phyloP scores from a whole-genome alignment of 345 rosid species.

The Acer yangbiense region DNA sequence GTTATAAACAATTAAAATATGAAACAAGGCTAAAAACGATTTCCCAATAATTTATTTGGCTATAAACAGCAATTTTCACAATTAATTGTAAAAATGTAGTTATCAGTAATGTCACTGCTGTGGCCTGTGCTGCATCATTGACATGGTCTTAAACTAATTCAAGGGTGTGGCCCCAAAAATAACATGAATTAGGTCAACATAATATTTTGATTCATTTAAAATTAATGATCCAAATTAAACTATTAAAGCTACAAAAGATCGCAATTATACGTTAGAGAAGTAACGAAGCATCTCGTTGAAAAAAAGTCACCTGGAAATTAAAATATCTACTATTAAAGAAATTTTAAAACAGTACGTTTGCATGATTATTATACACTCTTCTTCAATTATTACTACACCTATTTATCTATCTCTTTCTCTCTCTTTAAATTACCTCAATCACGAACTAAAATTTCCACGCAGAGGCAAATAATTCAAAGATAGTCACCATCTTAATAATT shows the following conservation, averaged over 20 bases:
- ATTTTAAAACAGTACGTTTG: not conserved
- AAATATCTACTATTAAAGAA: not conserved
- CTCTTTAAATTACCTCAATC: not conserved
- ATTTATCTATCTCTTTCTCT: not conserved
- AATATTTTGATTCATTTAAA: not conserved
- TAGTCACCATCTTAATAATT: slow-evolving; percentile 14
- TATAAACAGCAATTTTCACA: no score
- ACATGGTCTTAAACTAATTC: not conserved
- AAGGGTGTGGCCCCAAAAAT: not conserved
- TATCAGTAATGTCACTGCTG: not conserved
- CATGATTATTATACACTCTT: not conserved
- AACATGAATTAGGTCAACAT: not conserved
- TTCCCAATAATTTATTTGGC: no score
- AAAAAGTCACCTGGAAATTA: slow-evolving; percentile 3
- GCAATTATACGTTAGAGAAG: not conserved
- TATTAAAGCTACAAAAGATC: not conserved
- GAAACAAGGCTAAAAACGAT: no score
- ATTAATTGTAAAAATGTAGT: not conserved
- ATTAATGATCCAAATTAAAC: no score
- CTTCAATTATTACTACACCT: not conserved
- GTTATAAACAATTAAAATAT: no score
- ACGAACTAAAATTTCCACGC: not conserved
- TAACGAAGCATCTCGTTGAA: not conserved
- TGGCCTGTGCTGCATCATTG: not conserved
- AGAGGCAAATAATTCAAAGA: not conserved